phyloP scores from a whole-genome alignment of 2,329 filamentous ascomycete species.

The Zasmidium cellare region DNA sequence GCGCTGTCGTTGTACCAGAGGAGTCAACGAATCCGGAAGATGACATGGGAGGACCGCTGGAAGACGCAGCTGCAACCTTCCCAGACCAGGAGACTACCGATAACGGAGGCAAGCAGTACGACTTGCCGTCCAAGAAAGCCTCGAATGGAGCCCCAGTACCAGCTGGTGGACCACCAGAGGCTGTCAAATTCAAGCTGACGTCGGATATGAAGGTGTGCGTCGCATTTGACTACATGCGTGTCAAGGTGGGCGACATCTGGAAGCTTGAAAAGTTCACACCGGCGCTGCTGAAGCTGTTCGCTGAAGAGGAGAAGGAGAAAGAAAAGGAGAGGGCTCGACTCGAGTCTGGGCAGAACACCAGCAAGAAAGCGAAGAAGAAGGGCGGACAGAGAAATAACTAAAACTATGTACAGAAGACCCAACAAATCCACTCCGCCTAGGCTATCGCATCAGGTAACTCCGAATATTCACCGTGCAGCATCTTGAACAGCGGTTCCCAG shows the following conservation, averaged over 20 bases:
- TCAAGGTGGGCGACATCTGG: slow-evolving; percentile 69
- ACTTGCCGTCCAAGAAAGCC: slow-evolving; percentile 18
- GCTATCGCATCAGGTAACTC: slow-evolving; percentile 13
- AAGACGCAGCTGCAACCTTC: slow-evolving; percentile 26
- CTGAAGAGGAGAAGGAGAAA: slow-evolving; percentile 39
- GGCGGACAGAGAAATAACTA: background rate
- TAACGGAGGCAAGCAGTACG: slow-evolving; percentile 22
- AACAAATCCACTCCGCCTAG: background rate
- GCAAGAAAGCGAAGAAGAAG: background rate
- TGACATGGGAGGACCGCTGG: slow-evolving; percentile 28
- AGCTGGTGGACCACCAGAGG: slow-evolving; percentile 14
- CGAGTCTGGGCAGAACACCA: background rate
- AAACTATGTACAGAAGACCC: background rate
- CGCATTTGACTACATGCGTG: slow-evolving; percentile 77
- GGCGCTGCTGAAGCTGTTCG: slow-evolving; percentile 59
- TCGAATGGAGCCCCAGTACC: background rate
- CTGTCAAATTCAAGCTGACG: slow-evolving; percentile 39
- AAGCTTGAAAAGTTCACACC: slow-evolving; percentile 64
- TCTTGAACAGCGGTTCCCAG: slow-evolving; percentile 21
- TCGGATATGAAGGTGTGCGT: slow-evolving; percentile 66
- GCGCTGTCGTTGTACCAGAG: slow-evolving; percentile 18
- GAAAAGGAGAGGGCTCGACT: background rate
- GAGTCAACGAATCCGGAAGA: slow-evolving; percentile 17
- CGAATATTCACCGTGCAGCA: slow-evolving; percentile 14
- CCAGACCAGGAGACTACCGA: slow-evolving; percentile 17